Percentiles rank a stretch among this genome's conserved stretches.
phyloP scores from a whole-genome alignment of 345 rosid species.

The Litchi chinensis region DNA sequence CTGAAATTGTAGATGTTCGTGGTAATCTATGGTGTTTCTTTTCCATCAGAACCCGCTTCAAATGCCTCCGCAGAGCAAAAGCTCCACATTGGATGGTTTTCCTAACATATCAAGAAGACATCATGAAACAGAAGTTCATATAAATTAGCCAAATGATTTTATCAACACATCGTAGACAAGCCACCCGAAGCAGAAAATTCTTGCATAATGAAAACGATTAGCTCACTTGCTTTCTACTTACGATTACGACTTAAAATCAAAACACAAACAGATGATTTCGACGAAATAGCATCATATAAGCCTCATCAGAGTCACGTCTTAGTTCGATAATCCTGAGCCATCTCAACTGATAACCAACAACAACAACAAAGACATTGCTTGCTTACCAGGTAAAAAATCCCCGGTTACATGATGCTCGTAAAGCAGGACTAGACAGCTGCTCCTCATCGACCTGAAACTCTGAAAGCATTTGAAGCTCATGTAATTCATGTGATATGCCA shows the following conservation, averaged over 20 bases:
- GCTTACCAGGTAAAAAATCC: constrained; percentile 32
- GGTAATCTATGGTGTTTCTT: constrained; percentile 6
- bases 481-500: constrained; percentile 38
- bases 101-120: constrained; percentile 34
- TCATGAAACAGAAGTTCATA: constrained; percentile 10
- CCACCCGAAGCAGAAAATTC: background rate
- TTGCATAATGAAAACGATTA: background rate
- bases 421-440: constrained; percentile 22
- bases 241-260: background rate
- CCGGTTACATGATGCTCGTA: constrained; percentile 26
- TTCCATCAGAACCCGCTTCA: constrained; percentile 31
- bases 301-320: background rate
- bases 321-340: background rate
- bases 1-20: constrained; percentile 32
- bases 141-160: background rate
- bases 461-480: constrained; percentile 42
- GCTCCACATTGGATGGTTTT: constrained; percentile 26
- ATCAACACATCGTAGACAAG: background rate
- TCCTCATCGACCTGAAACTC: constrained; percentile 48
- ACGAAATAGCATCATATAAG: background rate
- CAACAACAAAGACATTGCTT: background rate
- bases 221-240: constrained; percentile 1
- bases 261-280: background rate
- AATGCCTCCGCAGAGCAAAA: constrained; percentile 40
- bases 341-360: background rate